Percentiles rank a stretch among this genome's conserved stretches.
phyloP scores from a whole-genome alignment of 192 early-diverging fungal genomes.

The Chytriomyces confervae region DNA sequence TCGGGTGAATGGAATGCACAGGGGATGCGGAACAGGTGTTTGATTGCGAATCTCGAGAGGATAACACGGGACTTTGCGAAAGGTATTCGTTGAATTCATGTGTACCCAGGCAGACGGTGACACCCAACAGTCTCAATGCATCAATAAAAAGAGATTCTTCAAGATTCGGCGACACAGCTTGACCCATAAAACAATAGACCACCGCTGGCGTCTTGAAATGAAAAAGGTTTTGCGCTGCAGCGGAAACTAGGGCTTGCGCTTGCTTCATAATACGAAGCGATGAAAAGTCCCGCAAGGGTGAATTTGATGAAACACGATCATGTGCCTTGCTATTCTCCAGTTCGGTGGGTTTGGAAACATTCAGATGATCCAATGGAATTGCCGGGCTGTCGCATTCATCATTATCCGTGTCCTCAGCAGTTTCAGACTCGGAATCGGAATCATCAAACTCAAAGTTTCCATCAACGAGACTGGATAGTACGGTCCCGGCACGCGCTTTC shows the following conservation, averaged over 20 bases:
- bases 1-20: background rate
- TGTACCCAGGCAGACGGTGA: slow-evolving; percentile 9
- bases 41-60: background rate
- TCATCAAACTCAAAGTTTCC: slow-evolving; percentile 42
- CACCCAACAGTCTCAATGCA: slow-evolving; percentile 34
- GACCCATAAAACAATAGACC: slow-evolving; percentile 46
- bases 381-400: background rate
- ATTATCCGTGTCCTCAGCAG: background rate
- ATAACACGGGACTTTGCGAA: background rate
- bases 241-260: slow-evolving; percentile 38
- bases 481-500: slow-evolving; percentile 51
- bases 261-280: slow-evolving; percentile 41
- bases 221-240: slow-evolving; percentile 44
- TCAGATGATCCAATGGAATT: background rate
- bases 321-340: too few species aligned
- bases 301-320: too few species aligned
- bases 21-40: background rate
- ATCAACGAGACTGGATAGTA: slow-evolving; percentile 23
- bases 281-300: slow-evolving; percentile 1
- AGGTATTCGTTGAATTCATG: background rate
- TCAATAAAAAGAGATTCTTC: slow-evolving; percentile 32
- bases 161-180: slow-evolving; percentile 4
- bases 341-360: background rate
- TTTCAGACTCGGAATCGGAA: background rate
- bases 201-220: slow-evolving; percentile 49